Percentiles rank a stretch among this genome's conserved stretches.
Conservation (phyloP, 805 yeast species). For the Metschnikowia anglica region DNA sequence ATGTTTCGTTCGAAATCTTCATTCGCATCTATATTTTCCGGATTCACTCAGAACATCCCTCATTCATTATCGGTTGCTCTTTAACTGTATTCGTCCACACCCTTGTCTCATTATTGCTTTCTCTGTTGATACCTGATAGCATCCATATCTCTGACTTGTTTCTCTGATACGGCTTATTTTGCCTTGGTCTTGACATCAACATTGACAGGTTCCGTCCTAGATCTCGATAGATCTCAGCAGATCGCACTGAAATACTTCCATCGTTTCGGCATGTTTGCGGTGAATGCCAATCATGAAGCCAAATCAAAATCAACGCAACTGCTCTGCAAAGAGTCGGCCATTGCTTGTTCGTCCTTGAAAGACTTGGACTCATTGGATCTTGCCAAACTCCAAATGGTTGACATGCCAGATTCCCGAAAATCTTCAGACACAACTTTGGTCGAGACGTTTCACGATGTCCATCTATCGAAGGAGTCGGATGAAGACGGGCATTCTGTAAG, state of each 20-base stretch:
- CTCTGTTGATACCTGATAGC: not conserved
- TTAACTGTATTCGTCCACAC: too few relatives aligned
- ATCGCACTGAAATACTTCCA: not conserved
- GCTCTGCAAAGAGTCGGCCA: constrained; percentile 9
- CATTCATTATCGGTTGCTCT: too few relatives aligned
- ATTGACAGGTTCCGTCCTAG: too few relatives aligned
- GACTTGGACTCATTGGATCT: constrained; percentile 1
- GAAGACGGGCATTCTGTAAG: not conserved
- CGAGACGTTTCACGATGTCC: constrained; percentile 3
- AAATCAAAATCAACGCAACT: constrained; percentile 11
- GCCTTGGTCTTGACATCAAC: too few relatives aligned
- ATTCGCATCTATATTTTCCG: not conserved
- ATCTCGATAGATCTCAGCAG: too few relatives aligned
- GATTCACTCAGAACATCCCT: too few relatives aligned
- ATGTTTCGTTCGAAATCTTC: not conserved
- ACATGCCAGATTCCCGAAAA: constrained; percentile 7
- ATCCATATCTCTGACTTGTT: not conserved
- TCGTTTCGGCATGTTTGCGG: constrained; percentile 7
- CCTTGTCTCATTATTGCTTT: not conserved
- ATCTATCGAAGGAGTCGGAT: not conserved
- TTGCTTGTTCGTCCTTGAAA: constrained; percentile 6
- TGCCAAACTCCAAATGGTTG: constrained; percentile 2
- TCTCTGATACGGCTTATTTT: too few relatives aligned
- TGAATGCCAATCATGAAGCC: constrained; percentile 1
- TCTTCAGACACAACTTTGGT: constrained; percentile 15